Percentiles rank a stretch among this genome's conserved stretches.
Evolutionary conservation across 208 protist genomes (phyloP).

Genomic region (Trypanosomatidae sp.): DNA sequence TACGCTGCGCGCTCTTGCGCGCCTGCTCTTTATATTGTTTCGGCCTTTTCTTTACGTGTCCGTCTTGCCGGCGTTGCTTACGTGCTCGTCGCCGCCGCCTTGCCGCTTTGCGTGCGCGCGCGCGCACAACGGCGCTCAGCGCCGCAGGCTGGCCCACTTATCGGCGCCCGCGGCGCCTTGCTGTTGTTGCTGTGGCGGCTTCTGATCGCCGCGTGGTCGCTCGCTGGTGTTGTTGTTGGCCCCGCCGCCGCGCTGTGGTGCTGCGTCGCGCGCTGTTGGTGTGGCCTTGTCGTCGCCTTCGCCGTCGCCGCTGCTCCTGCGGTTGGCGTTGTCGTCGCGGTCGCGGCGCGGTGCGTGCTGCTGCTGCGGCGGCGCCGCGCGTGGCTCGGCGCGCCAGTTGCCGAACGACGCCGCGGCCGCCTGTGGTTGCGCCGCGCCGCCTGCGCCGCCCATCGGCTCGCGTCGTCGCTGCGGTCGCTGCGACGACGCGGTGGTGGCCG

Average conservation of each 20-base stretch:
- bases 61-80: no score
- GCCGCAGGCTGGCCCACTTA: constrained; percentile 11
- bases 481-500: constrained; percentile 6
- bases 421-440: constrained; percentile 3
- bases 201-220: constrained; percentile 1
- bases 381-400: constrained; percentile 58
- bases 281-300: constrained; percentile 2
- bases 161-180: constrained; percentile 2
- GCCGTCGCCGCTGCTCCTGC: background rate
- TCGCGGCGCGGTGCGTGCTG: constrained; percentile 4
- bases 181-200: background rate
- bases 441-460: constrained; percentile 8
- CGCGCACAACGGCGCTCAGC: background rate
- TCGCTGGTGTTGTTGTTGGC: constrained; percentile 1
- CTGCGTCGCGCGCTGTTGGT: constrained; percentile 2
- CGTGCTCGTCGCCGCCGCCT: no score
- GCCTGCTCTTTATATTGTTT: no score
- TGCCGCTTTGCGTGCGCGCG: background rate
- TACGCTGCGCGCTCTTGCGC: no score
- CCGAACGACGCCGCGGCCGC: constrained; percentile 10
- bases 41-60: no score
- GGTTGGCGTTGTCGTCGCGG: constrained; percentile 1
- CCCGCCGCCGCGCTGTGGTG: background rate
- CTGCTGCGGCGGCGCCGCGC: constrained; percentile 17
- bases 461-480: no score